phyloP scores from a whole-genome alignment of 1,284 basidiomycete species.

The Trametes pubescens region DNA sequence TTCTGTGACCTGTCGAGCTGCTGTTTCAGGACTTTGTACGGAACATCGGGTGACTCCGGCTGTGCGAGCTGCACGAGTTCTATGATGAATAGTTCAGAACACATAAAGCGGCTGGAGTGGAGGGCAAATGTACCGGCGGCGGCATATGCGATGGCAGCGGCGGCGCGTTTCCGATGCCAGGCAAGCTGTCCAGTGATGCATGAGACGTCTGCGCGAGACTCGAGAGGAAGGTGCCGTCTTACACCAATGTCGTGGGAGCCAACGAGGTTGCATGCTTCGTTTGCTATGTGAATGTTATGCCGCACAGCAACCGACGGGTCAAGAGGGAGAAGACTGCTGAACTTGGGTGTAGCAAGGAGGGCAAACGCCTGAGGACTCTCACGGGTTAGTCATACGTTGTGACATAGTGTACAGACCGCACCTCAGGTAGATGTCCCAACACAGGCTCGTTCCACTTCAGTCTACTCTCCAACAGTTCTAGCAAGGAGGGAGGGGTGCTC shows the following conservation, averaged over 20 bases:
- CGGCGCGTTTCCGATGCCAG: conserved; percentile 73
- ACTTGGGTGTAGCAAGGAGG: conserved; percentile 58
- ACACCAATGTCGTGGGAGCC: conserved; percentile 65
- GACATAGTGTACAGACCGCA: conserved; percentile 39
- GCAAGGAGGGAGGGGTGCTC: conserved; percentile 39
- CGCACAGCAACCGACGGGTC: conserved; percentile 65
- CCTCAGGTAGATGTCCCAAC: conserved; percentile 69
- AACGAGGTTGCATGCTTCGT: conserved; percentile 67
- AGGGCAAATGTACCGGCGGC: conserved; percentile 58
- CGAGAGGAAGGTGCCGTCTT: conserved; percentile 32
- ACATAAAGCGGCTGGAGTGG: not conserved
- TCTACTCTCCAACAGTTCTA: conserved; percentile 59
- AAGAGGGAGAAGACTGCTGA: conserved; percentile 55
- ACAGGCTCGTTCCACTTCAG: conserved; percentile 72
- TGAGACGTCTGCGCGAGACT: not conserved
- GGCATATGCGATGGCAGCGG: conserved; percentile 69
- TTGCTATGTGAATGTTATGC: conserved; percentile 68
- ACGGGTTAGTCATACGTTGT: not conserved
- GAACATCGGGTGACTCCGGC: conserved; percentile 56
- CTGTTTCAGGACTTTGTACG: conserved; percentile 67
- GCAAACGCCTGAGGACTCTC: conserved; percentile 62
- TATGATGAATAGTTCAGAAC: conserved; percentile 37
- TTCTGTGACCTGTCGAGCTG: conserved; percentile 50
- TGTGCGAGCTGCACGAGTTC: conserved; percentile 81
- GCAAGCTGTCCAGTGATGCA: conserved; percentile 51